Evolutionary conservation across 2,329 filamentous ascomycete genomes (phyloP), one percentile per base, ranked within the genome.

Genomic region (Grosmannia huntii): DNA sequence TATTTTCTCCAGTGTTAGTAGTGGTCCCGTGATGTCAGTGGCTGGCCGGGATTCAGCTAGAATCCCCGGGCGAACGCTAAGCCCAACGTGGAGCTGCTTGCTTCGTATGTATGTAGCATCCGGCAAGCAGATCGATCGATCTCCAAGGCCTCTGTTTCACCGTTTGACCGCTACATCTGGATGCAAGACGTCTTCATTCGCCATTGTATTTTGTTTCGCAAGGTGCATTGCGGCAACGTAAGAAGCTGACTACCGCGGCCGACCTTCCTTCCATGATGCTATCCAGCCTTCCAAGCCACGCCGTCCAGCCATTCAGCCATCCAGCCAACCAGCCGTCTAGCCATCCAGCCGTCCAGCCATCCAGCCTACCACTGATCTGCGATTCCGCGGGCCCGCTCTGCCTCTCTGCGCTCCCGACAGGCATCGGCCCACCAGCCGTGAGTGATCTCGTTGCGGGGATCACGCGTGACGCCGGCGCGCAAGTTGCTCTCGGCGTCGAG

Each of bases 341-440:
- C 28, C 28, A 7, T 28, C 5, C 28, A 5, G 28, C 28, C 28
- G 11, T 52, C 27, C 16, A 16, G 14, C 31, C 14, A 21, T 16
- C 9, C 23, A 31, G 28, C 53, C 44, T 58, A 65, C 38, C 53
- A 62, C 49, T 52, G 61, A 23, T 65, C 64, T 0, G 59, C 50
- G 19, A 65, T 56, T 1, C 64, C 64, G 5, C 31, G 50, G 4
- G 57, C 59, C 56, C 49, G 51, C 56, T 65, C 64, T 2, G 57
- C 62, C 23, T 31, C 36, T 58, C 61, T 62, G 46, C 64, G 61
- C 62, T 75, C 71, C 27, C 68, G 65, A 64, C 83, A 79, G 2
- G 69, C 67, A 27, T 75, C 73, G 19, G 74, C 70, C 81, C 81
- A 84, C 81, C 81, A 84, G 54, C 67, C 67, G 62, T 83, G 78